These are phyloP conservation scores for Talaromyces albobiverticillius DNA, from an alignment of 2,329 filamentous ascomycete genomes.

Conservation along the genomic window DNA sequence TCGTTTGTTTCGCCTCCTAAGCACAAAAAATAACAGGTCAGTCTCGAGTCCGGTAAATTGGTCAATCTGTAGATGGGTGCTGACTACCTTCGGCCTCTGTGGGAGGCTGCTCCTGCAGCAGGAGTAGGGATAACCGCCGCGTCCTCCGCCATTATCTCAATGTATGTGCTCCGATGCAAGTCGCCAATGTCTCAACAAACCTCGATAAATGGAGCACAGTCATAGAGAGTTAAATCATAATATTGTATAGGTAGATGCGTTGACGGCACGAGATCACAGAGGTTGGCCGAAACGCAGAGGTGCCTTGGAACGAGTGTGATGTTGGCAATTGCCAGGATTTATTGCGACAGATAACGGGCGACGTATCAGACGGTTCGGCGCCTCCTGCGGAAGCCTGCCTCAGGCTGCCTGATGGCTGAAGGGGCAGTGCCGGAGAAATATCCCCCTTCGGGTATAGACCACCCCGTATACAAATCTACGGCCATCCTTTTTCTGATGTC, in stretches of 20 bases:
- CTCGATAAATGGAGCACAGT: not conserved
- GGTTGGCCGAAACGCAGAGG: not conserved
- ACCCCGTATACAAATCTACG: no score
- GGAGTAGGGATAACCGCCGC: constrained; percentile 30
- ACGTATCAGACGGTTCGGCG: not conserved
- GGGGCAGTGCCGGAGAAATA: not conserved
- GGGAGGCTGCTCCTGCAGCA: constrained; percentile 20
- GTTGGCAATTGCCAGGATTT: constrained; percentile 10
- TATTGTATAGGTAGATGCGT: not conserved
- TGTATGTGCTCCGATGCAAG: not conserved
- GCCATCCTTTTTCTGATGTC: no score
- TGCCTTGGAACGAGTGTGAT: not conserved
- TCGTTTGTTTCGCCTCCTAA: constrained; percentile 59
- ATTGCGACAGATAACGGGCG: constrained; percentile 13
- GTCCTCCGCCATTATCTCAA: constrained; percentile 28
- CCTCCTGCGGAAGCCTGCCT: no score
- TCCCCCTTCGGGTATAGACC: not conserved
- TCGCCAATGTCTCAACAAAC: constrained; percentile 1
- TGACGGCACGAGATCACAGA: not conserved
- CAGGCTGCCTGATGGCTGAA: no score
- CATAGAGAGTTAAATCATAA: not conserved
- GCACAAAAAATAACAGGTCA: not conserved
- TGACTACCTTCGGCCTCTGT: constrained; percentile 30
- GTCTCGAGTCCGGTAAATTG: not conserved
- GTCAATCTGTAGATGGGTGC: not conserved